phyloP scores from a whole-genome alignment of 768 basidiomycete species.

The Boletus rex-veris region DNA sequence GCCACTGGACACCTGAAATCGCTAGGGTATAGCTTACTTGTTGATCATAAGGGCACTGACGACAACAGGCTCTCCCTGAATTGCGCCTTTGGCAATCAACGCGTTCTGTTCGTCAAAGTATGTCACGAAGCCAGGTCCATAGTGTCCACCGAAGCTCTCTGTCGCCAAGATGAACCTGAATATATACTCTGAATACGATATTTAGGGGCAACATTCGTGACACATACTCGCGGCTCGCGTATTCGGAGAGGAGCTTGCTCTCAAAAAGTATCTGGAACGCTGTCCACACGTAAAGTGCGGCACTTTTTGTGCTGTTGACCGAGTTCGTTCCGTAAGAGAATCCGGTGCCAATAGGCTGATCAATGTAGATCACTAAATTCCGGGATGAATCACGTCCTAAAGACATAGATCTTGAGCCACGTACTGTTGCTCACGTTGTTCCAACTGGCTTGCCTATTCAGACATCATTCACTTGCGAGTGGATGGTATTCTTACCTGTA shows the following conservation, averaged over 20 bases:
- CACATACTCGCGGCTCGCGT: conserved; percentile 50
- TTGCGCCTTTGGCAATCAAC: conserved; percentile 40
- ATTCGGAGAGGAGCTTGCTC: conserved; percentile 48
- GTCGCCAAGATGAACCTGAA: conserved; percentile 59
- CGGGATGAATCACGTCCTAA: neutral
- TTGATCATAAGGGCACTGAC: conserved; percentile 66
- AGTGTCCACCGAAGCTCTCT: conserved; percentile 69
- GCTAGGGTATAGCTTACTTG: conserved; percentile 37
- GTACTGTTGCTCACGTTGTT: conserved; percentile 64
- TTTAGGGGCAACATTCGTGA: neutral
- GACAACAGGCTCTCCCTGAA: conserved; percentile 48
- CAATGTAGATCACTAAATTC: conserved; percentile 62
- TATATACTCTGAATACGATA: neutral
- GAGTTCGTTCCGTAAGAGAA: conserved; percentile 57
- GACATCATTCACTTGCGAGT: neutral
- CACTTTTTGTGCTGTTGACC: conserved; percentile 48
- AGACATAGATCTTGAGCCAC: conserved; percentile 15
- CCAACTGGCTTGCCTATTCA: conserved; percentile 44
- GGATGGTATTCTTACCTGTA: conserved; percentile 41
- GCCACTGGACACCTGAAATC: neutral
- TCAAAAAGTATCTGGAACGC: conserved; percentile 64
- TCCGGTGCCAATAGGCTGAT: conserved; percentile 65
- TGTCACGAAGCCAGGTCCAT: conserved; percentile 60
- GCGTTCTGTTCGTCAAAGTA: conserved; percentile 63
- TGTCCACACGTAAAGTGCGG: conserved; percentile 58